Evolutionary conservation across 345 rosid species (phyloP).

Genomic region (Aegle marmelos): DNA sequence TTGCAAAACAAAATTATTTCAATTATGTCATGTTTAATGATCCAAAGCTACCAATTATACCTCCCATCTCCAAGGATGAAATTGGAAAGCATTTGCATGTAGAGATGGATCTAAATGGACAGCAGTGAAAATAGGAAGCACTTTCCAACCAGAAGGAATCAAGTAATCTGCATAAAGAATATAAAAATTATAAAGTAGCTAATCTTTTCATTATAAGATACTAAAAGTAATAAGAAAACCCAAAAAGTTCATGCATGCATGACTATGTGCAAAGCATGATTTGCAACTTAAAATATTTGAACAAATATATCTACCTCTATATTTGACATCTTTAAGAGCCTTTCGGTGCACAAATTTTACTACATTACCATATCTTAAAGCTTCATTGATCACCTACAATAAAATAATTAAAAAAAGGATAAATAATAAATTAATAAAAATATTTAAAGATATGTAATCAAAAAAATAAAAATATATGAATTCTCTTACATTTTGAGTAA

Average conservation of each 20-base stretch:
- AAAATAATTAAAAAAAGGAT: neutral
- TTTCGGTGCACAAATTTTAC: conserved; percentile 64
- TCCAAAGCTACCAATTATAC: conserved; percentile 18
- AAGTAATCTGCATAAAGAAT: conserved; percentile 31
- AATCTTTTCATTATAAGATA: neutral
- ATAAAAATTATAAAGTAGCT: neutral
- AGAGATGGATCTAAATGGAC: conserved; percentile 50
- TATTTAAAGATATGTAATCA: too few relatives aligned
- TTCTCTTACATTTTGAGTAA: conserved; percentile 44
- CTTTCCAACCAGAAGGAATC: conserved; percentile 62
- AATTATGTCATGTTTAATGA: neutral
- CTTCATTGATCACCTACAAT: conserved; percentile 54
- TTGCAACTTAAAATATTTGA: neutral
- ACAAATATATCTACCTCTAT: conserved; percentile 30
- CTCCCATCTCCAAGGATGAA: conserved; percentile 70
- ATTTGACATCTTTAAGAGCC: conserved; percentile 57
- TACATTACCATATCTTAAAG: conserved; percentile 49
- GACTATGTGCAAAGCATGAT: conserved; percentile 3
- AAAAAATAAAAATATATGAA: neutral
- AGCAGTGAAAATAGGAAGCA: conserved; percentile 55
- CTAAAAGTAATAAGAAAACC: neutral
- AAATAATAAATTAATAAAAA: neutral
- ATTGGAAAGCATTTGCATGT: conserved; percentile 38
- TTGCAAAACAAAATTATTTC: neutral
- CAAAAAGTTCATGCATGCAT: conserved; percentile 26